These are phyloP conservation scores for Paramyrothecium roridum DNA, from an alignment of 2,329 filamentous ascomycete species.

Conservation along the genomic window DNA sequence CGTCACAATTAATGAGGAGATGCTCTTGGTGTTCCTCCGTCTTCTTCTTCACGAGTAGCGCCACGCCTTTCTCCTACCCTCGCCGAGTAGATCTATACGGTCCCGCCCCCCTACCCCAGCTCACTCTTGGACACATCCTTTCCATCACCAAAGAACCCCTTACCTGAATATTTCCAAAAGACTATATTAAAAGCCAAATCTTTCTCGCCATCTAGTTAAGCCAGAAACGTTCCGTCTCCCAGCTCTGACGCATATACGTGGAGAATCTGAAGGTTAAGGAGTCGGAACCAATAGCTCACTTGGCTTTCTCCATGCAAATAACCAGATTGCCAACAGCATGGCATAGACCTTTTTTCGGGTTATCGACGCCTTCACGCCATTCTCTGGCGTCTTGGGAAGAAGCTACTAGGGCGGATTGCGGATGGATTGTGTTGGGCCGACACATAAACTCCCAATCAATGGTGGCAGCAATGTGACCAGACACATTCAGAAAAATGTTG, in stretches of 20 bases:
- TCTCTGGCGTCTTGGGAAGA: constrained; percentile 24
- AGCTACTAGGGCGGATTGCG: constrained; percentile 37
- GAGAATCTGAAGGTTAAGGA: not conserved
- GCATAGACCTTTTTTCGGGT: constrained; percentile 28
- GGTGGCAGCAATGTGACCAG: constrained; percentile 21
- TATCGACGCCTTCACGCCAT: constrained; percentile 20
- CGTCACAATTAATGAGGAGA: constrained; percentile 21
- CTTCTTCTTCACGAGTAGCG: constrained; percentile 23
- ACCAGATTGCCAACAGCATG: constrained; percentile 25
- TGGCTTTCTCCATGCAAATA: constrained; percentile 28
- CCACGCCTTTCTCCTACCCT: constrained; percentile 21
- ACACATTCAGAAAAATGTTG: constrained; percentile 26
- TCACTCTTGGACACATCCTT: constrained; percentile 8
- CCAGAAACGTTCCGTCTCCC: constrained; percentile 29
- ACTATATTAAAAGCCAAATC: constrained; percentile 29
- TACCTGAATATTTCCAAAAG: constrained; percentile 28
- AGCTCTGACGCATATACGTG: constrained; percentile 27
- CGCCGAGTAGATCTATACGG: constrained; percentile 19
- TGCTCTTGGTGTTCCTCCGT: constrained; percentile 20
- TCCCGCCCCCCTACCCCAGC: constrained; percentile 24
- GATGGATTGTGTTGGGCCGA: constrained; percentile 26
- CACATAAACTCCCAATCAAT: constrained; percentile 40
- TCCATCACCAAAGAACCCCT: constrained; percentile 6
- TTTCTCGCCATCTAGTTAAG: constrained; percentile 29
- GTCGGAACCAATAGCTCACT: constrained; percentile 12